phyloP scores from a whole-genome alignment of 2,329 filamentous ascomycete species.

The Neonectria punicea region DNA sequence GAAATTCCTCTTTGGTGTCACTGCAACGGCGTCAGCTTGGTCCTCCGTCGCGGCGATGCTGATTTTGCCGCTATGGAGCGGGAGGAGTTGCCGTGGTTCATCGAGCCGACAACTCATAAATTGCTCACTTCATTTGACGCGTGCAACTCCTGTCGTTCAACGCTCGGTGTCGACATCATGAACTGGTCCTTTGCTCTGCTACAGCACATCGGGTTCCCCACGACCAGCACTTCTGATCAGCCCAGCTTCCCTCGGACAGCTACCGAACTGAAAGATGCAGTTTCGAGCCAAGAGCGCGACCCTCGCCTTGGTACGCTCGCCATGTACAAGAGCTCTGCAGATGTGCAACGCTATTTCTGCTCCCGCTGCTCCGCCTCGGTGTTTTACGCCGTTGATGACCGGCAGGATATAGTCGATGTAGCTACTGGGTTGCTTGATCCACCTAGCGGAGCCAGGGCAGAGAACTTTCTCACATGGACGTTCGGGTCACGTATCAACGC shows the following conservation, averaged over 20 bases:
- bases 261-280: constrained; percentile 47
- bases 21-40: constrained; percentile 58
- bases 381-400: constrained; percentile 55
- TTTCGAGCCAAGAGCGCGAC: constrained; percentile 45
- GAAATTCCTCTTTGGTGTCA: constrained; percentile 55
- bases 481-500: constrained; percentile 42
- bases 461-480: constrained; percentile 56
- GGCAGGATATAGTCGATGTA: constrained; percentile 54
- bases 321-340: constrained; percentile 55
- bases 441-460: constrained; percentile 57
- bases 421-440: constrained; percentile 57
- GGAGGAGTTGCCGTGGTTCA: constrained; percentile 52
- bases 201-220: constrained; percentile 50
- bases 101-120: constrained; percentile 57
- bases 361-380: constrained; percentile 57
- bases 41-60: constrained; percentile 48
- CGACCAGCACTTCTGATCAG: neutral
- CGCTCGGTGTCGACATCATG: constrained; percentile 54
- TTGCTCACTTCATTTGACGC: constrained; percentile 52
- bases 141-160: constrained; percentile 59
- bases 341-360: constrained; percentile 61
- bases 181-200: constrained; percentile 58
- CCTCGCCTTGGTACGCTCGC: constrained; percentile 54
- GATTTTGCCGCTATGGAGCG: constrained; percentile 33
- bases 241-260: constrained; percentile 28